Evolutionary conservation across 345 rosid species (phyloP), one percentile per base, ranked within the genome.

Genomic region (Salix koriyanagi): DNA sequence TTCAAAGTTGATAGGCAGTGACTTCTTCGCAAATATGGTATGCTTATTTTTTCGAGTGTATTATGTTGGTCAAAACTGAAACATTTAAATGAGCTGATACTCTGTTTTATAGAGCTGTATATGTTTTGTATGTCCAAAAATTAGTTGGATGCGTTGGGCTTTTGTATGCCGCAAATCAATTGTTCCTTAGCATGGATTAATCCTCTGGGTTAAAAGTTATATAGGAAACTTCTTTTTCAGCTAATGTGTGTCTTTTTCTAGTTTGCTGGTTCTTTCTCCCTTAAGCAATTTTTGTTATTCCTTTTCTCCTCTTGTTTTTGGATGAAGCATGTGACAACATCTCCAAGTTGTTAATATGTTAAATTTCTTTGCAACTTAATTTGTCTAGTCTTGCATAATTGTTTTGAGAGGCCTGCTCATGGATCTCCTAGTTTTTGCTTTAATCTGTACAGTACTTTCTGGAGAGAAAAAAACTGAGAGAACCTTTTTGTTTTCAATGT

Each of bases 1-100:
- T 72, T 96, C 99, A 3, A 96, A 94, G 87, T 83, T 96, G 86
- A 92, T 96, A 84, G 91, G 91, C 85, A 91, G 97, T 65, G 93
- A 96, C 88, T 89, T 92, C 86, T 96, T 94, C 69, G 97, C 99
- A 11, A 89, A 92, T 87, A 58, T 94, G 98, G 99, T 94, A 89
- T 65, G 81, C 52, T 41, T 44, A 39, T 72, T 71, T 54, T 84
- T 62, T 68, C 21, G 30, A 30, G 5, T 7, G n/a, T 46, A 34
- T 46, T 46, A 19, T 7, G 5, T 3, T 28, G 16, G 15, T 48
- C 11, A 16, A 8, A 15, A 48, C 10, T 6, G 23, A 26, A 46
- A 7, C 10, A 9, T 44, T 11, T 67, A 18, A 21, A 56, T 56
- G 62, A 56, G 5, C 23, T 9, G 23, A n/a, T 56, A n/a, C 23